Base-by-base conservation (phyloP, 1,139 yeast species). In the Casaregolazyma suthepensis region DNA sequence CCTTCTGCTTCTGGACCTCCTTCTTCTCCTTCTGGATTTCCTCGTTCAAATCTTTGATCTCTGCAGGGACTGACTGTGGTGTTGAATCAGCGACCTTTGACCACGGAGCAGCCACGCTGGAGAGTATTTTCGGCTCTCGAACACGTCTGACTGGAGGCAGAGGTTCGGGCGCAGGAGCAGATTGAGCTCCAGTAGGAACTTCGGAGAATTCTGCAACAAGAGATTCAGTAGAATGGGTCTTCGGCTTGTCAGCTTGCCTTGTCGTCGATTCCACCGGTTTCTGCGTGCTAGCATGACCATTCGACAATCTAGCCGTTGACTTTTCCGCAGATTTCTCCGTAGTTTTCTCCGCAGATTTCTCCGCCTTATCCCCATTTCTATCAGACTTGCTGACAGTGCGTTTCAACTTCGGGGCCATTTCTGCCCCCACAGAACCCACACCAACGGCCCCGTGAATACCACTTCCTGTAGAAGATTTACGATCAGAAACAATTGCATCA, bases 11-110 rank as follows among this genome's bases (percentile, higher is more conserved):
- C 29, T 48, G 37, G 43, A 48, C 45, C 22, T 35, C 38, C 43
- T 26, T 26, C 40, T 40, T 13, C 9, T 35, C 44, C 29, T 52
- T 48, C 29, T 48, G 37, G 46, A 48, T 43, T 18, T 35, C 38
- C 43, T 83, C 84, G 64, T 86, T 94, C 56, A 83, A 69, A 57
- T 75, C 79, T 67, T 85, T 93, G 58, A 87, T 84, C 65, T 87
- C 88, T 56, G 81, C 80, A 59, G 87, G 72, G n/a, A 76, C 67
- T 44, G 85, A 59, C 18, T 70, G 61, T 13, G 67, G 59, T 5
- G 66, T 59, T 13, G 67, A 54, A 37, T 50, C 71, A 12, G 67
- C 67, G 31, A 71, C 72, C 46, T 71, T 67, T 5, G 78, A 78
- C 79, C 79, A 74, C 15, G 81, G 78, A 4, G 79, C 79, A 20